Evolutionary conservation across 2,329 filamentous ascomycete species (phyloP), one percentile per base, ranked within the genome.

Genomic region (Grosmannia clavigera): DNA sequence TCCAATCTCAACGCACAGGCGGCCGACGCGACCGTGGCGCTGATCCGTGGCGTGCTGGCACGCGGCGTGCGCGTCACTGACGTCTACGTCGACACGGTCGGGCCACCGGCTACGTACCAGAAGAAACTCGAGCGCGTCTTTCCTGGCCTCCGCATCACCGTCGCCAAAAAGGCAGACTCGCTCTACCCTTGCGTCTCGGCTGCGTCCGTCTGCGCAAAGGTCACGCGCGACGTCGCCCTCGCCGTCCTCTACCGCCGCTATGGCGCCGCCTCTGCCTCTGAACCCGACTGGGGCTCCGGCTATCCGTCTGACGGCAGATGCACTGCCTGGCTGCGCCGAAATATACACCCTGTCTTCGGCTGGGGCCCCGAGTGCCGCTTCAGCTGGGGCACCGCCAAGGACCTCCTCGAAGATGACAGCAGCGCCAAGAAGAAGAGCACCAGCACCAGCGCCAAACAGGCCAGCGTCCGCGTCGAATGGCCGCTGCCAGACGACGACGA

Each of bases 1-100:
- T 95, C 96, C 75, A 99, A 99, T 71, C 82, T 99, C 65, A 99
- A 99, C 70, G 90, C 91, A 5, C 94, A 99, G 73, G 92, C 92
- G 22, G 87, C 94, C 83, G 92, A 96, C 72, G 89, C 92, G 4
- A 97, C 92, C 0, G 83, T 95, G 29, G 82, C 82, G 48, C 78
- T 99, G 58, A 92, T 97, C 68, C 78, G 83, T 60, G 85, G 84
- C 43, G 88, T 96, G 4, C 80, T 94, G 43, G 84, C 83, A 10
- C 78, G 80, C 25, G 89, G 90, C 43, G 88, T 97, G 63, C 91
- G 95, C 70, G 78, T 97, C 5, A 81, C 79, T 61, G 90, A 96
- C 72, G 88, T 99, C 58, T 99, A 91, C 71, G 92, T 99, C 70
- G 92, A 99, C 74, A 97, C 92, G 2, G 88, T 97, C 68, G 92